Conservation (phyloP, 768 basidiomycete genomes). For the Phylloporus sp. region DNA sequence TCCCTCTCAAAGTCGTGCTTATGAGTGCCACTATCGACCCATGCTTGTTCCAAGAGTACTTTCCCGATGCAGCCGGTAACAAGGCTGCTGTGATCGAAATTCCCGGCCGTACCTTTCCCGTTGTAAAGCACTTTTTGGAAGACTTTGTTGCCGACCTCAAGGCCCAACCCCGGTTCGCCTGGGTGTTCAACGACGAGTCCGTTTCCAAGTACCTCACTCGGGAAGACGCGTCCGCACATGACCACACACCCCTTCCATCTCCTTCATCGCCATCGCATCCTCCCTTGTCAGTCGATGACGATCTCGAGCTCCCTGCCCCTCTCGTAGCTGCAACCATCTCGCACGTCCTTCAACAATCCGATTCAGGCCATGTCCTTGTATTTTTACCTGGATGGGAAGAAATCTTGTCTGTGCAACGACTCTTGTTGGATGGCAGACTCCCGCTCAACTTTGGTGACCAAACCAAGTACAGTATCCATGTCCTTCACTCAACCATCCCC, state of each 20-base stretch:
- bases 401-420: conserved; percentile 67
- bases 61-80: conserved; percentile 55
- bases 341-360: conserved; percentile 67
- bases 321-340: conserved; percentile 79
- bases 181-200: conserved; percentile 69
- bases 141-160: conserved; percentile 60
- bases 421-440: conserved; percentile 50
- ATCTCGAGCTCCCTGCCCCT: conserved; percentile 75
- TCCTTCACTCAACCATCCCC: conserved; percentile 88
- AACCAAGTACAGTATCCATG: conserved; percentile 62
- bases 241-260: background rate
- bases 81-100: conserved; percentile 73
- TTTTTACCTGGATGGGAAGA: conserved; percentile 96
- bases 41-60: conserved; percentile 84
- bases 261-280: conserved; percentile 6
- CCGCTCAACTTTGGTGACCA: conserved; percentile 60
- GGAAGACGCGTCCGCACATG: conserved; percentile 38
- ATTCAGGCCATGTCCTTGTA: conserved; percentile 84
- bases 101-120: conserved; percentile 91
- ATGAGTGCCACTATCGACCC: conserved; percentile 98
- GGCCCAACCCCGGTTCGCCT: conserved; percentile 37
- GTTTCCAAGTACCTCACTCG: conserved; percentile 69
- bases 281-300: conserved; percentile 36
- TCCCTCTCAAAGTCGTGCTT: conserved; percentile 80
- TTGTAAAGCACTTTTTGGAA: conserved; percentile 76